Percentiles rank a stretch among this genome's conserved stretches.
Evolutionary conservation across 140 eudicot species (phyloP).

Genomic region (Ambrosia hybrid): DNA sequence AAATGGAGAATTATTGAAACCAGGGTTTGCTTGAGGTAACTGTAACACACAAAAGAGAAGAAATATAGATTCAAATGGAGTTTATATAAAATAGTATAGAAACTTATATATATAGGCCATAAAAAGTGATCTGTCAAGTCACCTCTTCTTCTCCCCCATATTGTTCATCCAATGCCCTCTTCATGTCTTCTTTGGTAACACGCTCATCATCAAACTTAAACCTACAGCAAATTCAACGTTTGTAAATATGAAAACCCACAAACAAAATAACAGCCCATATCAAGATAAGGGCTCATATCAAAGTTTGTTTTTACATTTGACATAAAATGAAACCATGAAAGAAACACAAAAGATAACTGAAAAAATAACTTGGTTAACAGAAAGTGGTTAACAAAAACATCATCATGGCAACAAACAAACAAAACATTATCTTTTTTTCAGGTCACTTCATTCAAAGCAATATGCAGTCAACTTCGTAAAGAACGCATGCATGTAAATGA

Average conservation of each 20-base stretch:
- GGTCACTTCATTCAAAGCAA: background rate
- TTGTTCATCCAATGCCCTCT: slow-evolving; percentile 93
- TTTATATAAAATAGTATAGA: slow-evolving; percentile 5
- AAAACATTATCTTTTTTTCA: slow-evolving; percentile 2
- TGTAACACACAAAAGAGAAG: slow-evolving; percentile 35
- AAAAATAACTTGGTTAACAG: background rate
- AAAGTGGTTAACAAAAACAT: slow-evolving; percentile 12
- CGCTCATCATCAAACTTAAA: slow-evolving; percentile 95
- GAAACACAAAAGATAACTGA: background rate
- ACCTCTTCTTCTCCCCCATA: slow-evolving; percentile 99
- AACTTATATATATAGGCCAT: slow-evolving; percentile 13
- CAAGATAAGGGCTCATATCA: background rate
- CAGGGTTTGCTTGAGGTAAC: slow-evolving; percentile 89
- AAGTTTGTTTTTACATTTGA: background rate
- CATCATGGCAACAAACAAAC: slow-evolving; percentile 14
- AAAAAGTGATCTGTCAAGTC: slow-evolving; percentile 11
- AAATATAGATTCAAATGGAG: slow-evolving; percentile 17
- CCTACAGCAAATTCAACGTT: slow-evolving; percentile 43
- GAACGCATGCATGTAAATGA: slow-evolving; percentile 3
- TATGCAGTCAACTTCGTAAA: slow-evolving; percentile 6
- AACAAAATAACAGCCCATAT: background rate
- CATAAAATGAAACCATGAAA: background rate
- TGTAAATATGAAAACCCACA: slow-evolving; percentile 10
- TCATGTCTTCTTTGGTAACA: slow-evolving; percentile 86
- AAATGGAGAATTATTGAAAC: slow-evolving; percentile 78